Conservation (phyloP, 352 stramenopile species). For the Globisporangium carolinianum region DNA sequence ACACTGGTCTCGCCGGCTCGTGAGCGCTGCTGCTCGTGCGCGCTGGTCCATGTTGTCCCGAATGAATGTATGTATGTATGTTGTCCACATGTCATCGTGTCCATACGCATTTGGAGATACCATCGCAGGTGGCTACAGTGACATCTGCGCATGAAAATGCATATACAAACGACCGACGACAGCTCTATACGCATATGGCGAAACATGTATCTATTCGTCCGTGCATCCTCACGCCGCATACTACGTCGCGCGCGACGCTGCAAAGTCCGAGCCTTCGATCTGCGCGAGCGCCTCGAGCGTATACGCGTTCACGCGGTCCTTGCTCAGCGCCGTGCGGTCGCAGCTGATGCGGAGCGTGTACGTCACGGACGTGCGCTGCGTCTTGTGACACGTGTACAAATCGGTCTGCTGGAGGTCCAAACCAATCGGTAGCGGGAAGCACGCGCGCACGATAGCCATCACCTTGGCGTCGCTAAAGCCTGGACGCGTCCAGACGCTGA, state of each 20-base stretch:
- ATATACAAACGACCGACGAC: too few relatives aligned
- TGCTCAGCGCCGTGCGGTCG: conserved; percentile 28
- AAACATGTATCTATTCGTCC: background rate
- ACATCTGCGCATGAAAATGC: too few relatives aligned
- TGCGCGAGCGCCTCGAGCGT: conserved; percentile 27
- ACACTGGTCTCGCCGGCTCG: conserved; percentile 43
- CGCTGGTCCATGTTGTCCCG: too few relatives aligned
- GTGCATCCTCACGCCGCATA: background rate
- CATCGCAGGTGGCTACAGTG: too few relatives aligned
- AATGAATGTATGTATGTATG: too few relatives aligned
- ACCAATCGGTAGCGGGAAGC: conserved; percentile 39
- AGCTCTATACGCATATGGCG: too few relatives aligned
- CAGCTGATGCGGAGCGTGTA: conserved; percentile 50
- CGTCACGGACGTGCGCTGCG: conserved; percentile 44
- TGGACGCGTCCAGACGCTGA: conserved; percentile 76
- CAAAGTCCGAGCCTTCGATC: conserved; percentile 49
- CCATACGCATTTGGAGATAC: too few relatives aligned
- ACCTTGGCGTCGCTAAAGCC: conserved; percentile 51
- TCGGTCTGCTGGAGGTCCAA: conserved; percentile 40
- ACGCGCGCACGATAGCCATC: conserved; percentile 23
- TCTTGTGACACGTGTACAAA: conserved; percentile 47
- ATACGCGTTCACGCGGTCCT: conserved; percentile 43
- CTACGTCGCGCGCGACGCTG: conserved; percentile 37
- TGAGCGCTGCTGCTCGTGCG: background rate
- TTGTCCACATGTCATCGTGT: too few relatives aligned